Evolutionary conservation across 768 basidiomycete genomes (phyloP), one percentile per base, ranked within the genome.

Genomic region (Mycena vulgaris): DNA sequence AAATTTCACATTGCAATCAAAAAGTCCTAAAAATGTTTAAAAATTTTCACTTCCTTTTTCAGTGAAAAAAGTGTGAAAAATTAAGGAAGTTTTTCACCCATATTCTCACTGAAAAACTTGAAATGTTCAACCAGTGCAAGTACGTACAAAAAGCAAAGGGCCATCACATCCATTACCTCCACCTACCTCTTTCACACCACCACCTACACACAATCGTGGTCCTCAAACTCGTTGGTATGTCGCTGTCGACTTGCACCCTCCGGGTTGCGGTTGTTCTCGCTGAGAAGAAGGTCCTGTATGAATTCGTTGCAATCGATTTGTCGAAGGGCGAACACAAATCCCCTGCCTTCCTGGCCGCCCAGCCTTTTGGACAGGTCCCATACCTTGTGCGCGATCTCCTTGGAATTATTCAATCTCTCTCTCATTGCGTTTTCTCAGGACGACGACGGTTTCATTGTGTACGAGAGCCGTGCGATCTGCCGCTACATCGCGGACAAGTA

Each of bases 351-450:
- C 21, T 82, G 8, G 70, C 77, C 30, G 74, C 78, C 42, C 89
- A 92, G 75, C 90, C 91, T 0, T 90, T 89, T 69, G 87, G 88
- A 19, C 83, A 86, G 74, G 78, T 69, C 16, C 68, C 68, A 1
- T 56, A 57, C 58, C 48, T 69, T 28, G 68, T 63, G 39, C 42
- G 45, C 57, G 8, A 25, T 8, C 2, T n/a, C 17, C 47, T 47
- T 27, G 5, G 13, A n/a, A 31, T 17, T 10, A 25, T 16, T 11
- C 27, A 3, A 5, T 27, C 23, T 49, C 48, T 25, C 2, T 49
- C 25, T 49, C 48, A 49, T 45, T 17, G 13, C 48, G 14, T 28
- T 2, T 28, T 13, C 30, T 4, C 30, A 82, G 80, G 72, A 84
- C 53, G 86, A 88, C 19, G 86, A 85, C 33, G 87, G 85, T 9